Evolutionary conservation across 345 rosid genomes (phyloP).

Genomic region (Laguncularia racemosa): DNA sequence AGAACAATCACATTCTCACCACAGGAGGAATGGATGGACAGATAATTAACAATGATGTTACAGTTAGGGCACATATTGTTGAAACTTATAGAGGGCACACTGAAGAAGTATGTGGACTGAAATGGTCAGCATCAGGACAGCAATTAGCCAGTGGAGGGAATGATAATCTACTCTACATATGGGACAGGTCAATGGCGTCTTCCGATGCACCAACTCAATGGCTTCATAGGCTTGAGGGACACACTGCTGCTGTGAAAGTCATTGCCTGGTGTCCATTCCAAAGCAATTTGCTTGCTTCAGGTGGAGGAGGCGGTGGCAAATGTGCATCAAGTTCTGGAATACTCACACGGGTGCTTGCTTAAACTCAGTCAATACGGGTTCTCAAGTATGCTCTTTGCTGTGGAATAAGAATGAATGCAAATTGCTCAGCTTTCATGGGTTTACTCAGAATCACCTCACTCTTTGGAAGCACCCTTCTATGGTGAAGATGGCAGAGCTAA

Average conservation of each 20-base stretch:
- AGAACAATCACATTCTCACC: constrained; percentile 34
- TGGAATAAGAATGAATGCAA: constrained; percentile 34
- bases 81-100: constrained; percentile 27
- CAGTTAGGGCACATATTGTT: constrained; percentile 25
- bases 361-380: constrained; percentile 31
- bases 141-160: constrained; percentile 45
- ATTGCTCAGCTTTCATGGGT: constrained; percentile 37
- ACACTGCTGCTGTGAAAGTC: constrained; percentile 31
- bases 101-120: constrained; percentile 34
- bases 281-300: constrained; percentile 28
- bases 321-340: constrained; percentile 36
- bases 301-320: constrained; percentile 27
- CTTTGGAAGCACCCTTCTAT: constrained; percentile 39
- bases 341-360: constrained; percentile 30
- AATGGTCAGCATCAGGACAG: constrained; percentile 38
- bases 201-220: constrained; percentile 20
- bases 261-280: constrained; percentile 46
- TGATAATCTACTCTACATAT: constrained; percentile 30
- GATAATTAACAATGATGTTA: constrained; percentile 30
- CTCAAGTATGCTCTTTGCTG: constrained; percentile 30
- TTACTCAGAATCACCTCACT: constrained; percentile 26
- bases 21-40: constrained; percentile 39
- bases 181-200: constrained; percentile 33
- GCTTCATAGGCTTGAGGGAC: constrained; percentile 40
- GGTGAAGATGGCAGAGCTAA: constrained; percentile 36